phyloP scores from a whole-genome alignment of 805 yeast genomes.

The Spathaspora hagerdaliae region DNA sequence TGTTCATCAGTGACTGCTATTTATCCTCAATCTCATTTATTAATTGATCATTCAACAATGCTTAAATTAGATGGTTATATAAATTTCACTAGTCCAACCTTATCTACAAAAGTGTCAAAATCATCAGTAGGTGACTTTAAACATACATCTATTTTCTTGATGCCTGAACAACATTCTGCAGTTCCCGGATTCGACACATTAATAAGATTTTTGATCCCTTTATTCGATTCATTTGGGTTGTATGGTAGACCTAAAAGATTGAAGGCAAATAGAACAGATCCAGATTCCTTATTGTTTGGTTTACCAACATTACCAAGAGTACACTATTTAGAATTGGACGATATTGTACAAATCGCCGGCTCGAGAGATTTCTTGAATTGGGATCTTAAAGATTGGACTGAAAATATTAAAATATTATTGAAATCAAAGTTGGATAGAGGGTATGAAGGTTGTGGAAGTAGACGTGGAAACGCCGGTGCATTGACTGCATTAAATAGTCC shows the following conservation, averaged over 20 bases:
- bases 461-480: constrained; percentile 60
- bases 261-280: constrained; percentile 39
- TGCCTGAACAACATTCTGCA: constrained; percentile 42
- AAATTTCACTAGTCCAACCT: constrained; percentile 43
- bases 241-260: constrained; percentile 43
- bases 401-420: constrained; percentile 25
- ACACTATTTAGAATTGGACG: constrained; percentile 36
- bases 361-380: constrained; percentile 26
- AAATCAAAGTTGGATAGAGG: constrained; percentile 40
- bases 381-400: constrained; percentile 35
- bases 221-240: constrained; percentile 40
- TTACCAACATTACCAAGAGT: constrained; percentile 44
- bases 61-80: constrained; percentile 85
- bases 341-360: constrained; percentile 19
- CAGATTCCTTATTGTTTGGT: constrained; percentile 39
- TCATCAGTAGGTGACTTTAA: constrained; percentile 28
- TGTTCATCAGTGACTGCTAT: constrained; percentile 80
- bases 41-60: constrained; percentile 85
- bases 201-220: constrained; percentile 39
- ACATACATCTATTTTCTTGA: constrained; percentile 40
- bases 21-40: constrained; percentile 80
- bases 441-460: constrained; percentile 74
- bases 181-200: constrained; percentile 50
- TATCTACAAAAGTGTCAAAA: constrained; percentile 30
- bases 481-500: constrained; percentile 47